Conservation (phyloP, 371 early-diverging fungal genomes). For the Apophysomyces variabilis region DNA sequence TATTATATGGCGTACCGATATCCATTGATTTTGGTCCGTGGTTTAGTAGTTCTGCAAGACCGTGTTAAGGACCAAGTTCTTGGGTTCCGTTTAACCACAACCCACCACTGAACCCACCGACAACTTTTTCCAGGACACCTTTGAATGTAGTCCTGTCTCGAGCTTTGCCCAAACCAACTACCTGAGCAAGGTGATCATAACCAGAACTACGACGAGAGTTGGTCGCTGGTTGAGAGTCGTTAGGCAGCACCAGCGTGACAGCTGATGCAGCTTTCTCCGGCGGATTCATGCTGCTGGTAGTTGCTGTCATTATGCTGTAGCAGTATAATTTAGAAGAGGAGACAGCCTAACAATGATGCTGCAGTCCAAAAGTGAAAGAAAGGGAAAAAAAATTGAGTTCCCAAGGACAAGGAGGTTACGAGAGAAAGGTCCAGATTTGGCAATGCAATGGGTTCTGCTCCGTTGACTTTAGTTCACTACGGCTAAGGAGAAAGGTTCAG, state of each 20-base stretch:
- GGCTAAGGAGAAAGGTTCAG: not conserved
- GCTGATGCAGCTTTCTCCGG: slow-evolving; percentile 9
- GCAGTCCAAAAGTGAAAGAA: not conserved
- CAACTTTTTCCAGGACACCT: slow-evolving; percentile 65
- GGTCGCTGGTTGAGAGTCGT: not conserved
- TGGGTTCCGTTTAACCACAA: slow-evolving; percentile 1
- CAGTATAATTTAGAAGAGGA: not conserved
- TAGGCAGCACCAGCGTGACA: slow-evolving; percentile 3
- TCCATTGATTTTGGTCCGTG: slow-evolving; percentile 37
- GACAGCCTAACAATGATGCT: slow-evolving; percentile 8
- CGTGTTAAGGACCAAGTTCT: slow-evolving; percentile 1
- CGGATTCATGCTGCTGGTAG: slow-evolving; percentile 4
- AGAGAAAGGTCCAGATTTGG: slow-evolving; percentile 6
- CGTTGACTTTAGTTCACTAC: not conserved
- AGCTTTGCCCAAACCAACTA: slow-evolving; percentile 18
- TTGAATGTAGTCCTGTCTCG: slow-evolving; percentile 53
- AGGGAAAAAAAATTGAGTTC: slow-evolving; percentile 9
- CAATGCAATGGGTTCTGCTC: slow-evolving; percentile 8
- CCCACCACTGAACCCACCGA: slow-evolving; percentile 58
- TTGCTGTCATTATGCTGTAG: slow-evolving; percentile 12
- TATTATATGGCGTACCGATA: slow-evolving; percentile 94
- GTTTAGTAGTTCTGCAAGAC: slow-evolving; percentile 3
- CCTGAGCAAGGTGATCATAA: slow-evolving; percentile 1
- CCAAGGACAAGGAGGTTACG: slow-evolving; percentile 12
- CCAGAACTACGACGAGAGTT: slow-evolving; percentile 8